Evolutionary conservation across 148 eudicot genomes (phyloP), one percentile per base, ranked within the genome.

Genomic region (Limonium bicolor): DNA sequence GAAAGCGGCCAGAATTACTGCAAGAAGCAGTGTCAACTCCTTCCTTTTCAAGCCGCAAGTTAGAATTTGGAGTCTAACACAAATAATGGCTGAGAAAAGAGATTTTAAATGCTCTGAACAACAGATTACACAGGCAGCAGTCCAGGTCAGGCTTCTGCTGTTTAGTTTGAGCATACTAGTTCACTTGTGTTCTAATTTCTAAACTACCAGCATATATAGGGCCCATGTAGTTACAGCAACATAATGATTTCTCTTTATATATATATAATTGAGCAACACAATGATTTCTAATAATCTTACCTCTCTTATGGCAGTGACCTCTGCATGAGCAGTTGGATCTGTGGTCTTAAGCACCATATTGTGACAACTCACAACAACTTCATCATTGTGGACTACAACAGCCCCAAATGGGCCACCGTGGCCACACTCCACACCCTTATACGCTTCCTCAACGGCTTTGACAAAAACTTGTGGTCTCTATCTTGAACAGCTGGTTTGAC

Each of bases 261-360:
- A n/a, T n/a, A n/a, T n/a, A n/a, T n/a, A n/a, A n/a, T n/a, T n/a
- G n/a, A 36, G 40, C 40, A 36, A 36, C 19, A 36, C 16, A 7
- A 36, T 15, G 40, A 15, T 36, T 15, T 18, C 18, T 4, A 6
- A 14, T 36, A 20, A 36, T 16, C 40, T 36, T 15, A 36, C 40
- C 40, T 36, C 40, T 36, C 40, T 36, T 15, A 36, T 36, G 16
- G 40, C 40, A 14, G 40, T 36, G 40, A 36, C 40, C 9, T 36
- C 40, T 7, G 40, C 40, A 6, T 36, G 40, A 6, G 40, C 40
- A 36, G 40, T 36, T 36, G 40, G 40, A 20, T 36, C 40, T 0
- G 40, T 36, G 40, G 15, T 36, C 0, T 36, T 36, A 20, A 36
- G 16, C 40, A 36, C 40, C 40, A 36, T 36, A 36, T 36, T 36